Evolutionary conservation across 768 basidiomycete genomes (phyloP).

Genomic region (Suillus plorans): DNA sequence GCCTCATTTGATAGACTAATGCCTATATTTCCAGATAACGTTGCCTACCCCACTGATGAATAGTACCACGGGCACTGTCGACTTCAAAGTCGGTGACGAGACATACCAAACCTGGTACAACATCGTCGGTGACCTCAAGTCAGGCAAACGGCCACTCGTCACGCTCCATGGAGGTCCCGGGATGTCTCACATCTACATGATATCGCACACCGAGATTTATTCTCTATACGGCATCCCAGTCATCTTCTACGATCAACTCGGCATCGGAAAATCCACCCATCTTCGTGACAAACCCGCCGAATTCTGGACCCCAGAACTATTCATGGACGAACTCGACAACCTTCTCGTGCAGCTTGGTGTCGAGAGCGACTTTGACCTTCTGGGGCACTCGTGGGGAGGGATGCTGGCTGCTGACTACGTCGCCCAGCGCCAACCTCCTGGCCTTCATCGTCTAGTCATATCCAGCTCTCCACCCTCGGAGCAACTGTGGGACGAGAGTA

Average conservation of each 20-base stretch:
- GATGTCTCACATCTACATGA: conserved; percentile 40
- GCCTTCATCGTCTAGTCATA: conserved; percentile 37
- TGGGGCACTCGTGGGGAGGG: conserved; percentile 62
- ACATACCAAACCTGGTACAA: conserved; percentile 45
- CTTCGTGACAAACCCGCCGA: conserved; percentile 33
- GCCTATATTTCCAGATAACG: too few species aligned
- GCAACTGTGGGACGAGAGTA: conserved; percentile 27
- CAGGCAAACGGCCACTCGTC: conserved; percentile 35
- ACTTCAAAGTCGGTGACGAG: conserved; percentile 19
- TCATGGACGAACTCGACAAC: conserved; percentile 54
- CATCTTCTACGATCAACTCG: conserved; percentile 54
- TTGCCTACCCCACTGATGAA: conserved; percentile 11
- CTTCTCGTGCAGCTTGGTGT: conserved; percentile 44
- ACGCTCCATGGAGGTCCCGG: conserved; percentile 51
- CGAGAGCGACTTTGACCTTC: conserved; percentile 39
- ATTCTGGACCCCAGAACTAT: conserved; percentile 50
- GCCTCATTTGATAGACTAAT: too few species aligned
- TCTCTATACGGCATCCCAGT: conserved; percentile 34
- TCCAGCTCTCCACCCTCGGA: conserved; percentile 33
- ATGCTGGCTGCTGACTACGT: conserved; percentile 47
- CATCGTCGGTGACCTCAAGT: conserved; percentile 40
- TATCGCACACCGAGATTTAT: conserved; percentile 37
- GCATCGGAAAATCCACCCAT: conserved; percentile 45
- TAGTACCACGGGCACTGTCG: conserved; percentile 22
- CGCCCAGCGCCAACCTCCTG: conserved; percentile 36